phyloP scores from a whole-genome alignment of 306 rosid species.

The Cicer bijugum region DNA sequence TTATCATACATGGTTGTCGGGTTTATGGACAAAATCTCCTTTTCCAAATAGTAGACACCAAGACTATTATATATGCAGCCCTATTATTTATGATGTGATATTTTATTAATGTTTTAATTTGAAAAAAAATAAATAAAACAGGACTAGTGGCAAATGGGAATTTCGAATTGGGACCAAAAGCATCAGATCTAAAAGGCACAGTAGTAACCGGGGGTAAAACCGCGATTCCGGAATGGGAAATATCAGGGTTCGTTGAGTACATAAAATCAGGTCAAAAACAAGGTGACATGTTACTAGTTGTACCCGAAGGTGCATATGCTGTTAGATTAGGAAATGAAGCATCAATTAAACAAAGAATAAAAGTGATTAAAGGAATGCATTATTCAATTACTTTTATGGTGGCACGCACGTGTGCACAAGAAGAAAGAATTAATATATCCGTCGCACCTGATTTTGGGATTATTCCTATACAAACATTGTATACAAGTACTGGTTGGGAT shows the following conservation, averaged over 20 bases:
- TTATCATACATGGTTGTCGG: neutral
- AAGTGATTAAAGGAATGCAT: constrained; percentile 69
- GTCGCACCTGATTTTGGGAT: constrained; percentile 83
- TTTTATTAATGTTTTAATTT: too few species aligned
- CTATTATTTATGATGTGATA: too few species aligned
- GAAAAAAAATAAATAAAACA: constrained; percentile 11
- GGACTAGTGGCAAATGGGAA: constrained; percentile 81
- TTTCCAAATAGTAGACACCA: neutral
- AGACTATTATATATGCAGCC: too few species aligned
- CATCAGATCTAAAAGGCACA: constrained; percentile 69
- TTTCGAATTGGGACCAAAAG: constrained; percentile 75
- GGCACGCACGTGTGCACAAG: constrained; percentile 95
- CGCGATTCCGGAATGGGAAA: constrained; percentile 83
- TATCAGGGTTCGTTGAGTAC: constrained; percentile 85
- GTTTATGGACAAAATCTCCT: constrained; percentile 1
- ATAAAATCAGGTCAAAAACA: constrained; percentile 91
- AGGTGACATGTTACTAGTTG: constrained; percentile 97
- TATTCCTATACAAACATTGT: constrained; percentile 85
- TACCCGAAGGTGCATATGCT: constrained; percentile 91
- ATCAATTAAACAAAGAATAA: constrained; percentile 66
- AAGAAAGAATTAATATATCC: constrained; percentile 73
- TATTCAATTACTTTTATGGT: constrained; percentile 86
- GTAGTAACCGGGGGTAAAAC: constrained; percentile 65
- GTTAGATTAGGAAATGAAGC: constrained; percentile 96
- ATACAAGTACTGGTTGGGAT: constrained; percentile 94